Percentiles rank a stretch among this genome's conserved stretches.
Evolutionary conservation across 495 filamentous ascomycete species (phyloP).

Genomic region (Xylaria venustula): DNA sequence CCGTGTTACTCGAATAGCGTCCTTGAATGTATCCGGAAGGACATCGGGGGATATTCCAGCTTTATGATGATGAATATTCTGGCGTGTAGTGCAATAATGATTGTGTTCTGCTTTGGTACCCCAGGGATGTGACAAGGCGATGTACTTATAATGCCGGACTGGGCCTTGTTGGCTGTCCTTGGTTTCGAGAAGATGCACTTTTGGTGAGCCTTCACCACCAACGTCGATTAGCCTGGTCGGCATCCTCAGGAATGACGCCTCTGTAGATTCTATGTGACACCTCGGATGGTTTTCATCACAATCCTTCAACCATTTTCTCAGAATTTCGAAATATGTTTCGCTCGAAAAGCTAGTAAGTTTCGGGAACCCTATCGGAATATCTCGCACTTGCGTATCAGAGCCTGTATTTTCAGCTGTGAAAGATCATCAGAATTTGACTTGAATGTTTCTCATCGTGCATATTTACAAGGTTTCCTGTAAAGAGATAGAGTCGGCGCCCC

Average conservation of each 20-base stretch:
- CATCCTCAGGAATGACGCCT: neutral
- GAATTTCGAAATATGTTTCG: slow-evolving; percentile 15
- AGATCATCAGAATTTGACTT: neutral
- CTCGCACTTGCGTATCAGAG: neutral
- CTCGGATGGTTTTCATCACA: slow-evolving; percentile 21
- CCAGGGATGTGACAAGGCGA: slow-evolving; percentile 24
- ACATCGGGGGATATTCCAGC: slow-evolving; percentile 12
- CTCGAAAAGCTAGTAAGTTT: slow-evolving; percentile 14
- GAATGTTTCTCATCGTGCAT: neutral
- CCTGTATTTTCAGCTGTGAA: neutral
- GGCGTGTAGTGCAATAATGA: neutral
- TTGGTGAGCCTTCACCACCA: neutral
- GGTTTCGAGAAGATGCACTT: slow-evolving; percentile 13
- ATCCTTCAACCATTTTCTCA: slow-evolving; percentile 21
- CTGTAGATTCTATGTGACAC: neutral
- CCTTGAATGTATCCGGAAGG: slow-evolving; percentile 25
- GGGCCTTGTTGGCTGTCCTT: neutral
- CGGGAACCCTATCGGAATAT: slow-evolving; percentile 19
- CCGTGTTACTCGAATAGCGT: slow-evolving; percentile 26
- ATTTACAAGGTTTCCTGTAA: neutral
- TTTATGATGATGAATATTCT: neutral
- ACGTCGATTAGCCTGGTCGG: slow-evolving; percentile 32
- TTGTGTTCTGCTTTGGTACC: slow-evolving; percentile 1
- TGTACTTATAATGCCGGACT: slow-evolving; percentile 11
- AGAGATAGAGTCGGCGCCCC: neutral